Evolutionary conservation across 2,329 filamentous ascomycete genomes (phyloP), one percentile per base, ranked within the genome.

Genomic region (Fragosphaeria purpurea): DNA sequence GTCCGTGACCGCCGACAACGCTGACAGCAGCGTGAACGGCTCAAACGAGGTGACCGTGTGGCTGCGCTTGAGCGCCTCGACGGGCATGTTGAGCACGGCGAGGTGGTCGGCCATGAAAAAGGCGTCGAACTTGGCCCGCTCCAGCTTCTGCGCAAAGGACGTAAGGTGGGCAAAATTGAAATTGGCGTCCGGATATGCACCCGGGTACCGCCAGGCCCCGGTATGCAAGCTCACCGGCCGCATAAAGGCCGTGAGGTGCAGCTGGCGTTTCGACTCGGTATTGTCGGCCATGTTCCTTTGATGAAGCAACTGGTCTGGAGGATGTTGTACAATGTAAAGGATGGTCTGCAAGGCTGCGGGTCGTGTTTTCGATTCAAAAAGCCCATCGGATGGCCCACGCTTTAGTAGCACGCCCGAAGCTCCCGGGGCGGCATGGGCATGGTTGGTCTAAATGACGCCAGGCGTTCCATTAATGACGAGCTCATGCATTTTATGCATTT

Each of bases 231-330:
- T 74, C 2, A 80, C 74, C 1, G 76, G 76, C 13, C 76, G 72
- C 75, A 80, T 79, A 53, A 79, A 80, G 1, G 76, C 76, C 3
- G 76, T 79, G 4, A 80, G 67, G 55, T 80, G 75, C 6, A 78
- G 33, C 10, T 50, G 38, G 35, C 35, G 35, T 37, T 37, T 37
- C 7, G 35, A 22, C 22, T 22, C 11, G 2, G 11, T 37, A 7
- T 37, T 11, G 35, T 37, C 35, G 35, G 35, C 35, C 35, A 37
- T 37, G 7, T 37, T 37, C 35, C 7, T 37, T 37, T 37, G 35
- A 11, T 37, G 35, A 37, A 37, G 11, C 35, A 7, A 11, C 35
- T 11, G 35, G 7, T 37, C 7, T 11, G 35, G 35, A 22, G 22
- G 22, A 22, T 22, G 22, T 22, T 22, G 22, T 22, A 22, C 22